Evolutionary conservation across 2,329 filamentous ascomycete species (phyloP).

Genomic region (Biscogniauxia marginata): DNA sequence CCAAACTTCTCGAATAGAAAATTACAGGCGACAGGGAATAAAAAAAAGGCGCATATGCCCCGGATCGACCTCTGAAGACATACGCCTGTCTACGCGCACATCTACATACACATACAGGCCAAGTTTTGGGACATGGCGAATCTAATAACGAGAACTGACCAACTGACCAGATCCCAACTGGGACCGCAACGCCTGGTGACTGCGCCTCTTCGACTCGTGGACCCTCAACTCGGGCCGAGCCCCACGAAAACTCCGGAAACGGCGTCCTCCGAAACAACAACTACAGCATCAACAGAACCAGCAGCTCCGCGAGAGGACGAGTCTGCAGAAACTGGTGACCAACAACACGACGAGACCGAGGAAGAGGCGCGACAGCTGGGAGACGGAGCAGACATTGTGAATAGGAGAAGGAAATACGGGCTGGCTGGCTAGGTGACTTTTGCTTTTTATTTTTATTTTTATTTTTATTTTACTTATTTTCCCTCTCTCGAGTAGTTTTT

Average conservation of each 20-base stretch:
- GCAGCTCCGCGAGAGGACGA: conserved; percentile 10
- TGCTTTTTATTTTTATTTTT: background rate
- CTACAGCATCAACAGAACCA: conserved; percentile 29
- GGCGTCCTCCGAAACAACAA: conserved; percentile 33
- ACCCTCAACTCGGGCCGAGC: conserved; percentile 27
- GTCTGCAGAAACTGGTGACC: conserved; percentile 11
- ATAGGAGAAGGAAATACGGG: background rate
- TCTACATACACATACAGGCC: too few relatives aligned
- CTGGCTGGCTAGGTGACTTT: background rate
- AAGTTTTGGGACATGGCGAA: too few relatives aligned
- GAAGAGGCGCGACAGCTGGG: conserved; percentile 19
- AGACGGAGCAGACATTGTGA: conserved; percentile 22
- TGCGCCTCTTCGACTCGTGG: conserved; percentile 35
- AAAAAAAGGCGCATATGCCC: too few relatives aligned
- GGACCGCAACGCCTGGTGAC: conserved; percentile 87
- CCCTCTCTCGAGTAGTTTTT: too few relatives aligned
- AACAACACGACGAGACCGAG: background rate
- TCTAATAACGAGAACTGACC: too few relatives aligned
- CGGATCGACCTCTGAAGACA: too few relatives aligned
- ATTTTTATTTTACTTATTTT: background rate
- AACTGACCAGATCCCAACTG: conserved; percentile 85
- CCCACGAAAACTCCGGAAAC: conserved; percentile 46
- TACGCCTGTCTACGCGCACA: too few relatives aligned
- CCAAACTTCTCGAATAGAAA: too few relatives aligned
- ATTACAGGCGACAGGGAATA: too few relatives aligned